Base-by-base conservation (phyloP, 83 land plant genomes). In the Thuja plicata region DNA sequence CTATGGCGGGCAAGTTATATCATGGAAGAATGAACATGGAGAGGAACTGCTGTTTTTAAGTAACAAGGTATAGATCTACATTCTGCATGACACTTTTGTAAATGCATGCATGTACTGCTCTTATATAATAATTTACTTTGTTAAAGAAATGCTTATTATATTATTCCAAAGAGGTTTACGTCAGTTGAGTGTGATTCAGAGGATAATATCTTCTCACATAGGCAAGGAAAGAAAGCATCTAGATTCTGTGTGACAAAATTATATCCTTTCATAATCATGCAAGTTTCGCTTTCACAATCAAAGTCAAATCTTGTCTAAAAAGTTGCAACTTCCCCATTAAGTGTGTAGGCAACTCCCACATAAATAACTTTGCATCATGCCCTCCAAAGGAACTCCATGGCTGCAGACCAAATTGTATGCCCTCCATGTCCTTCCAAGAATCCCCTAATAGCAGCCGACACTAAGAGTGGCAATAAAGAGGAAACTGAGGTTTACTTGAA, bases 1-100 rank as follows among this genome's bases (percentile, higher is more conserved):
- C 5, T 91, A 93, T 90, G 97, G 97, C 46, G 97, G 96, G 66
- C 97, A 94, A 87, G 96, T 96, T 81, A 90, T 93, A 46, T 96
- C 97, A 34, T 96, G 97, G 97, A 96, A 94, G 88, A 96, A 93
- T 91, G 90, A 92, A 60, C 91, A 91, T 9, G 92, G 93, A 76
- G 97, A 96, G 85, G 97, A 96, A 81, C 89, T 96, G 15, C 92
- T 96, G 24, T 96, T 93, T 90, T 73, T 89, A 89, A 96, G 95
- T 90, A 93, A 89, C 88, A 96, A 94, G 96, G 97, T 96, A 90
- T 50, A 35, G 50, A 16, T 87, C 55, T 60, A 85, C 45, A 30
- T 86, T 86, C n/a, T 83, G 27, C n/a, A 83, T 8, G 48, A 45
- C 48, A 83, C n/a, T 48, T 41, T 83, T 83, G 55, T 48, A 83